These are phyloP conservation scores for Omphalotus guepiniiformis DNA, from an alignment of 768 basidiomycete genomes.

Conservation along the genomic window DNA sequence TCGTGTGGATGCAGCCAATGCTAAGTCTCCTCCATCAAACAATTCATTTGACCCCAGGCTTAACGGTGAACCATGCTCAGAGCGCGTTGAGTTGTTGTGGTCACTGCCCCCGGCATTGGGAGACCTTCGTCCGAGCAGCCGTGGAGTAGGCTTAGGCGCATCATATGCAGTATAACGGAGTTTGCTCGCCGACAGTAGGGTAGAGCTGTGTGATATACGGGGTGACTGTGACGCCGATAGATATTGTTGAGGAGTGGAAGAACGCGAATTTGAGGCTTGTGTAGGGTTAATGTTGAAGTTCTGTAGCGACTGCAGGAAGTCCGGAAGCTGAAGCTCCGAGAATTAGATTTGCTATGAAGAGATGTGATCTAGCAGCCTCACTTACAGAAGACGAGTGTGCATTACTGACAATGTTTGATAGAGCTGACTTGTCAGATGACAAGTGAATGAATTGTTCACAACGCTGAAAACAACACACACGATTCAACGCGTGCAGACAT, in stretches of 20 bases:
- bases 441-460: constrained; percentile 64
- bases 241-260: constrained; percentile 6
- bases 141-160: constrained; percentile 47
- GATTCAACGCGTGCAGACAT: not conserved
- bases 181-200: constrained; percentile 35
- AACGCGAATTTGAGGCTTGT: constrained; percentile 9
- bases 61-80: not conserved
- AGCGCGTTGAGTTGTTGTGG: constrained; percentile 5
- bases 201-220: constrained; percentile 18
- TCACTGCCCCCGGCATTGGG: constrained; percentile 19
- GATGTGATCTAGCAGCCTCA: constrained; percentile 10
- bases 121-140: constrained; percentile 33
- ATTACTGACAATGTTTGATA: constrained; percentile 43
- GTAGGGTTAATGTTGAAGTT: constrained; percentile 16
- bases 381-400: constrained; percentile 56
- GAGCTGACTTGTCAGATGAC: constrained; percentile 36
- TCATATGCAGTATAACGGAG: constrained; percentile 73
- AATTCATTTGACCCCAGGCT: not conserved
- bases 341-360: not conserved
- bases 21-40: constrained; percentile 38
- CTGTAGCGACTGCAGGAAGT: constrained; percentile 55
- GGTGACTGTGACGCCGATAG: constrained; percentile 8
- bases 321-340: constrained; percentile 54
- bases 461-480: constrained; percentile 40
- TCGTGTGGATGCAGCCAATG: constrained; percentile 32